Evolutionary conservation across 2,329 filamentous ascomycete genomes (phyloP).

Genomic region (Apiospora malaysiana): DNA sequence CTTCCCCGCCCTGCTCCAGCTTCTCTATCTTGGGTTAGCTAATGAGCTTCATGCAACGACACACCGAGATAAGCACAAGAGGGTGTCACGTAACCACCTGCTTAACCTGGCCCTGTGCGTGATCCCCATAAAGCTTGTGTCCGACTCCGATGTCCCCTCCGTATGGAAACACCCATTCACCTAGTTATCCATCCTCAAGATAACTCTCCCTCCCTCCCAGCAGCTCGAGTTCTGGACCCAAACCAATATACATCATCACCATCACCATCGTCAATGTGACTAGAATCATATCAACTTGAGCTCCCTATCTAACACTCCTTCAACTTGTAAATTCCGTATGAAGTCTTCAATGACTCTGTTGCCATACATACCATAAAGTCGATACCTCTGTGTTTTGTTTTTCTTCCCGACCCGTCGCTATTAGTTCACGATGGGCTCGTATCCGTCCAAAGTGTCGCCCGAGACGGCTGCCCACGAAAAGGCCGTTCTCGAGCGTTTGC

Average conservation of each 20-base stretch:
- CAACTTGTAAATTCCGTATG: neutral
- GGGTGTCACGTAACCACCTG: slow-evolving; percentile 11
- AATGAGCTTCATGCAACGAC: too few species aligned
- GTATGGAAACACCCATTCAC: neutral
- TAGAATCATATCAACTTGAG: neutral
- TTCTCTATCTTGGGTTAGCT: neutral
- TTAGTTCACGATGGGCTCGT: slow-evolving; percentile 47
- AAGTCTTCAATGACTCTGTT: neutral
- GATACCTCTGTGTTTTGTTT: neutral
- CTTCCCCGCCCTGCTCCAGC: neutral
- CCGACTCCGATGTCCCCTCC: neutral
- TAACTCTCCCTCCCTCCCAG: neutral
- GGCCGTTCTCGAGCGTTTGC: slow-evolving; percentile 51
- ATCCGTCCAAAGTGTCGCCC: slow-evolving; percentile 47
- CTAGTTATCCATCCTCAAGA: neutral
- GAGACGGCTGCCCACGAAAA: slow-evolving; percentile 45
- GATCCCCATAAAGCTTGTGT: neutral
- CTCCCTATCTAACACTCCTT: too few species aligned
- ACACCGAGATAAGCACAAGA: neutral
- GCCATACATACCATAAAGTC: neutral
- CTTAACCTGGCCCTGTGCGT: slow-evolving; percentile 2
- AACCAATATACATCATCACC: neutral
- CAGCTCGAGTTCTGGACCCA: neutral
- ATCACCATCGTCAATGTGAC: neutral
- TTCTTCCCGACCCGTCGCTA: neutral